Conservation (phyloP, 331 rosid genomes). For the Quercus tomentella region DNA sequence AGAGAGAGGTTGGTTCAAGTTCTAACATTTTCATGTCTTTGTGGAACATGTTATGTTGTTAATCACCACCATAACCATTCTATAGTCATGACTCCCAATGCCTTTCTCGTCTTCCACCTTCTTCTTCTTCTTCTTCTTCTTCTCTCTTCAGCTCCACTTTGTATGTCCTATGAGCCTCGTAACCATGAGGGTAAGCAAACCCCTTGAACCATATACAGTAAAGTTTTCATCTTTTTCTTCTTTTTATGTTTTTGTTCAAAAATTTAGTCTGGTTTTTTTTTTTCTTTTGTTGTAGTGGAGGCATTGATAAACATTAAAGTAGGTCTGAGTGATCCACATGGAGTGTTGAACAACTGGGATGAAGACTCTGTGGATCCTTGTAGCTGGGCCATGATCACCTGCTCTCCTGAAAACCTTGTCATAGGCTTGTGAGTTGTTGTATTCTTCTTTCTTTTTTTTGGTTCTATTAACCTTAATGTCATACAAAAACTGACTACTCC, state of each 20-base stretch:
- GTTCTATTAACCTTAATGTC: background rate
- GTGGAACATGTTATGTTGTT: background rate
- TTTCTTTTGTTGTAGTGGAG: constrained; percentile 46
- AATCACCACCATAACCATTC: background rate
- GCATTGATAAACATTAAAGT: constrained; percentile 60
- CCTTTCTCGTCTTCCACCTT: background rate
- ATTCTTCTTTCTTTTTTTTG: background rate
- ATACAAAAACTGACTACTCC: background rate
- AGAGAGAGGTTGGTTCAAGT: constrained; percentile 2
- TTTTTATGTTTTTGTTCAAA: background rate
- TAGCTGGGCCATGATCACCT: constrained; percentile 93
- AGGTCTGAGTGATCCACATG: constrained; percentile 69
- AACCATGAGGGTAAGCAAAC: constrained; percentile 73
- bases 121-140: constrained; percentile 2
- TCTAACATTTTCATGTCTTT: constrained; percentile 1
- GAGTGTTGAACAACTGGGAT: constrained; percentile 81
- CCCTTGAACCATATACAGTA: background rate
- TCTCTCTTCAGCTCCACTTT: constrained; percentile 30
- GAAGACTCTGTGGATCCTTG: constrained; percentile 93
- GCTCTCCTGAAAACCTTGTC: constrained; percentile 70
- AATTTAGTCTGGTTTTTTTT: background rate
- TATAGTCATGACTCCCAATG: constrained; percentile 36
- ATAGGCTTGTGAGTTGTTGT: constrained; percentile 65
- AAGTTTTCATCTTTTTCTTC: no score
- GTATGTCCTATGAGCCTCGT: constrained; percentile 70